Base-by-base conservation (phyloP, 2,329 filamentous ascomycete species). In the Alternaria longipes region DNA sequence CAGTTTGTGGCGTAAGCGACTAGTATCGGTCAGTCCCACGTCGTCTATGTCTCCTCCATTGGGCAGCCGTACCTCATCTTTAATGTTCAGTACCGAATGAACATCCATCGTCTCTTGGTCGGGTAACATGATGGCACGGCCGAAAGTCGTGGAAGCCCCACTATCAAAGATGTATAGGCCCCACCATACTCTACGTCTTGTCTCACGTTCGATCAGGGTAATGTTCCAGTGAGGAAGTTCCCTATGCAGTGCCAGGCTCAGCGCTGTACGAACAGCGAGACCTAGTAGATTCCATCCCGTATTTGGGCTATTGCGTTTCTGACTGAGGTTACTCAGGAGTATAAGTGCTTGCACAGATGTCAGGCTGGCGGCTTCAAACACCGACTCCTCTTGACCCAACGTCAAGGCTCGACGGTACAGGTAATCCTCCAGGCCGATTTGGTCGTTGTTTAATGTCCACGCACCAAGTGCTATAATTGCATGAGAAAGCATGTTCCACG, bases 221-320 rank as follows among this genome's bases (percentile, higher is more conserved):
- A 72, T 70, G 11, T 70, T 70, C 70, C 70, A 72, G 56, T 72
- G 70, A 7, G 70, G 70, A 8, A 72, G 54, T 57, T 72, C 70
- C 42, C 70, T 64, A 22, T 72, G 70, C 6, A 72, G 59, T n/a
- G 70, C 70, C 16, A 72, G 54, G 54, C 68, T 72, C 4, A 71
- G 55, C 4, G 68, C 70, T 22, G 69, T 70, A 20, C 70, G 68
- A 22, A 71, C 68, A 14, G 65, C 68, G 28, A 72, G 67, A 5
- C 70, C 70, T 6, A 72, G 55, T 14, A 72, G 55, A 44, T 71
- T 71, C 70, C 70, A 72, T 40, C 68, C 70, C 3, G 68, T 71
- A 11, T 72, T 72, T 30, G 68, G 68, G 8, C 64, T 66, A 22
- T 72, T 72, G 3, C 67, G 52, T 28, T 72, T 72, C 26, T 72